phyloP scores from a whole-genome alignment of 192 early-diverging fungal species.

The Coemansia sp. region DNA sequence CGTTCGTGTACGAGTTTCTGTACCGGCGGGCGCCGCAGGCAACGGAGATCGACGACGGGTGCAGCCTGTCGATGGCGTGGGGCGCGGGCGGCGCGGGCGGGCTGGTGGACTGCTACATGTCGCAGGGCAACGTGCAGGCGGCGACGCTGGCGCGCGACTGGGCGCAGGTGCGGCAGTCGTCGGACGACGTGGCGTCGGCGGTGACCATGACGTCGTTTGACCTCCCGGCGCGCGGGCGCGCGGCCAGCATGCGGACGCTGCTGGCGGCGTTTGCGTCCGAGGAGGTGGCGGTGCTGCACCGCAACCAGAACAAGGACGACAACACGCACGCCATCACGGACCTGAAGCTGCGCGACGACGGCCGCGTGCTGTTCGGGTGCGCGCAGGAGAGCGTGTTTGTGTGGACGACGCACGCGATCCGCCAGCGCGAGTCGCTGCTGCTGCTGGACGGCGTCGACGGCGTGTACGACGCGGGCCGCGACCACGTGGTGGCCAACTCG shows the following conservation, averaged over 20 bases:
- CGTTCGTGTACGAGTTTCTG: slow-evolving; percentile 34
- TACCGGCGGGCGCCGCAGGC: slow-evolving; percentile 17
- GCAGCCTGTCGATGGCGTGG: slow-evolving; percentile 42
- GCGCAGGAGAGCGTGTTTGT: slow-evolving; percentile 19
- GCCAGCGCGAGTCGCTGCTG: slow-evolving; percentile 26
- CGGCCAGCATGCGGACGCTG: slow-evolving; percentile 5
- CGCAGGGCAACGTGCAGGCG: slow-evolving; percentile 21
- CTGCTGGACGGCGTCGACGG: slow-evolving; percentile 32
- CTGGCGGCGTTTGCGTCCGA: slow-evolving; percentile 15
- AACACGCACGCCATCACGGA: slow-evolving; percentile 7
- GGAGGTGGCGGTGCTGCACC: slow-evolving; percentile 8
- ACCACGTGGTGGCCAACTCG: slow-evolving; percentile 44
- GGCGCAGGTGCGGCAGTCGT: neutral
- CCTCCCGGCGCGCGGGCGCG: slow-evolving; percentile 14
- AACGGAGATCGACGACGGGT: neutral
- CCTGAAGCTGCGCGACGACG: slow-evolving; percentile 31
- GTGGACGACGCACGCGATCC: slow-evolving; percentile 16
- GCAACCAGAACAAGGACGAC: slow-evolving; percentile 10
- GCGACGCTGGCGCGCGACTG: slow-evolving; percentile 1
- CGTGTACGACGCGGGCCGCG: slow-evolving; percentile 35
- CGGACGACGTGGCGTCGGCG: slow-evolving; percentile 3
- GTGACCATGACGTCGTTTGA: slow-evolving; percentile 22
- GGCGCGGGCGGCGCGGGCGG: neutral
- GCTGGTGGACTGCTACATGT: slow-evolving; percentile 16
- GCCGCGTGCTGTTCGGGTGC: slow-evolving; percentile 39